These are phyloP conservation scores for Cryphonectria radicalis DNA, from an alignment of 2,329 filamentous ascomycete genomes.

Conservation along the genomic window DNA sequence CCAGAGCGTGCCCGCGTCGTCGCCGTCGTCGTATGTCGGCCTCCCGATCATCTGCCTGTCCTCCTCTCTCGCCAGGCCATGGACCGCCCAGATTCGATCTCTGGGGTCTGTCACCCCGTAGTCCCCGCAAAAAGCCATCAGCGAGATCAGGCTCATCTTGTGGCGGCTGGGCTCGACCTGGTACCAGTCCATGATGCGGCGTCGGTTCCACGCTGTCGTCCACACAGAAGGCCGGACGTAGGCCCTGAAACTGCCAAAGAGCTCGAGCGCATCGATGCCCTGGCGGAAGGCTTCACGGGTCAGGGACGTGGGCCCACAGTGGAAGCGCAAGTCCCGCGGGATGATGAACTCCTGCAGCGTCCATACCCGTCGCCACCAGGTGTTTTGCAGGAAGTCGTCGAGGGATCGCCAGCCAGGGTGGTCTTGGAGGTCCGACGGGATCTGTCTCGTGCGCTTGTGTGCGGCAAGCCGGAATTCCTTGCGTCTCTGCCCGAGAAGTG, in stretches of 20 bases:
- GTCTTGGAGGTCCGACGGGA: slow-evolving; percentile 13
- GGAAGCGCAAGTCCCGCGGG: slow-evolving; percentile 14
- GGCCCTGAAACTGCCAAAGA: slow-evolving; percentile 6
- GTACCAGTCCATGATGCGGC: slow-evolving; percentile 21
- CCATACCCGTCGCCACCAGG: slow-evolving; percentile 24
- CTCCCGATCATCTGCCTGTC: slow-evolving; percentile 20
- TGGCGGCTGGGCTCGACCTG: slow-evolving; percentile 7
- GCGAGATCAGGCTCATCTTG: slow-evolving; percentile 19
- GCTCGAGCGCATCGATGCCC: slow-evolving; percentile 14
- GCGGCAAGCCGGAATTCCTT: slow-evolving; percentile 10
- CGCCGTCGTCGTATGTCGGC: slow-evolving; percentile 20
- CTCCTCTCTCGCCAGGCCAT: slow-evolving; percentile 17
- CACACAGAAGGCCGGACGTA: slow-evolving; percentile 5
- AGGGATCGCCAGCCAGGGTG: slow-evolving; percentile 17
- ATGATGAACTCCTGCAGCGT: slow-evolving; percentile 25
- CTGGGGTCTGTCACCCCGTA: slow-evolving; percentile 20
- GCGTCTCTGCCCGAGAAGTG: slow-evolving; percentile 13
- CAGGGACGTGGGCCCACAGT: slow-evolving; percentile 18
- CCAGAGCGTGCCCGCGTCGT: slow-evolving; percentile 19
- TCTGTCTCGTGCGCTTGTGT: not conserved
- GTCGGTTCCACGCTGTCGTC: slow-evolving; percentile 21
- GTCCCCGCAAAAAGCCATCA: slow-evolving; percentile 24
- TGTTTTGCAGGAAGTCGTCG: slow-evolving; percentile 2
- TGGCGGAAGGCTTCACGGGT: slow-evolving; percentile 11
- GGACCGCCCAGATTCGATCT: slow-evolving; percentile 20